Evolutionary conservation across 208 protist genomes (phyloP), one percentile per base, ranked within the genome.

Genomic region (Acanthamoeba royreba): DNA sequence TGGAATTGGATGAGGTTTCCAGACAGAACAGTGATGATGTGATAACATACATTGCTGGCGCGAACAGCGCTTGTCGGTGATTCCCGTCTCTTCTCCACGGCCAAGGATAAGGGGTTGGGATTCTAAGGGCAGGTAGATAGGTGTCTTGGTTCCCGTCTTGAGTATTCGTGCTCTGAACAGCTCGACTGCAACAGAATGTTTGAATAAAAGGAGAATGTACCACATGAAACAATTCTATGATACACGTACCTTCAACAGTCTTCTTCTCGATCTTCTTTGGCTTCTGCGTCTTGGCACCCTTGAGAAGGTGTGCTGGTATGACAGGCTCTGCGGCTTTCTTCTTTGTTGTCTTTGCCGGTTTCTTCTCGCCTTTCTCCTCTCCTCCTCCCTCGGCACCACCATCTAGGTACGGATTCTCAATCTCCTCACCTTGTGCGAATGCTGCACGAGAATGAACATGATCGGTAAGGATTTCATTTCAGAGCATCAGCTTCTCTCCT

Each of bases 51-150:
- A 28, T 74, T 92, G 86, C 8, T 7, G 43, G 40, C 86, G 49
- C 0, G 86, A 92, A 40, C 86, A 92, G 58, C 86, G 86, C 33
- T 92, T 92, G 86, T 92, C 86, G n/a, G 86, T 79, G 49, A 92
- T 53, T 38, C 58, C 86, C 31, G 87, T 92, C 31, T 46, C 31
- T 4, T 77, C 58, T 33, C 87, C 87, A 13, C 87, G 40, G 38
- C 87, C 87, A 4, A 90, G 31, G 49, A 61, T 19, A 40, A 89
- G 81, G 4, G 53, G 47, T 43, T 43, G n/a, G 5, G 53, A 79
- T n/a, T 81, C 58, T 42, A 46, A 45, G 13, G n/a, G 45, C 87
- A 92, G 87, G 87, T 92, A 92, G 17, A 52, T 92, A 25, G 87
- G 87, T n/a, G 33, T 40, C 63, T 52, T 58, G 28, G 35, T 79